Conservation (phyloP, 345 rosid species). For the Dovyalis caffra region DNA sequence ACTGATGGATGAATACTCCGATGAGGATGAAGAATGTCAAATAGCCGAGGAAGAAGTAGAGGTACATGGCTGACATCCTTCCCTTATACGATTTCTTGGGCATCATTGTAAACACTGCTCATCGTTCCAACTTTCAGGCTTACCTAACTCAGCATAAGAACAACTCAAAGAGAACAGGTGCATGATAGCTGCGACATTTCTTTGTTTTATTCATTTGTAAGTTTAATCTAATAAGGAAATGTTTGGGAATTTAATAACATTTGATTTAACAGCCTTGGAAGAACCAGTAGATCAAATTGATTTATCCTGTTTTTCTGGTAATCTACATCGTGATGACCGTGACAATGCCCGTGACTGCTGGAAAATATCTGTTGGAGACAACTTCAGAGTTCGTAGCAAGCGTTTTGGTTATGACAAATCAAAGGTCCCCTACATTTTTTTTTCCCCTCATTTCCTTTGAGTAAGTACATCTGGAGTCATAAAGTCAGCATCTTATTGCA, state of each 20-base stretch:
- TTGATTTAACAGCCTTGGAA: slow-evolving; percentile 43
- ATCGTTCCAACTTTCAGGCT: slow-evolving; percentile 51
- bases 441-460: slow-evolving; percentile 22
- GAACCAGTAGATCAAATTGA: slow-evolving; percentile 71
- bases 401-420: slow-evolving; percentile 76
- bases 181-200: slow-evolving; percentile 10
- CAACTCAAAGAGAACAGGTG: slow-evolving; percentile 64
- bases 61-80: slow-evolving; percentile 42
- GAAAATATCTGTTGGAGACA: slow-evolving; percentile 79
- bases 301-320: slow-evolving; percentile 80
- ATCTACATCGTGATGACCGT: slow-evolving; percentile 74
- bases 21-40: slow-evolving; percentile 93
- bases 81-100: not conserved
- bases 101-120: not conserved
- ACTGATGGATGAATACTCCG: slow-evolving; percentile 85
- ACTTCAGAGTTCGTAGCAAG: slow-evolving; percentile 93
- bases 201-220: not conserved
- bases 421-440: slow-evolving; percentile 50
- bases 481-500: slow-evolving; percentile 1
- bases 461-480: not conserved
- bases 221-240: not conserved
- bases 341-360: slow-evolving; percentile 90
- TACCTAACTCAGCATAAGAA: slow-evolving; percentile 45
- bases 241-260: slow-evolving; percentile 4
- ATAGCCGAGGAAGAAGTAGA: slow-evolving; percentile 85